Evolutionary conservation across 352 stramenopile species (phyloP).

Genomic region (Bremia lactucae): DNA sequence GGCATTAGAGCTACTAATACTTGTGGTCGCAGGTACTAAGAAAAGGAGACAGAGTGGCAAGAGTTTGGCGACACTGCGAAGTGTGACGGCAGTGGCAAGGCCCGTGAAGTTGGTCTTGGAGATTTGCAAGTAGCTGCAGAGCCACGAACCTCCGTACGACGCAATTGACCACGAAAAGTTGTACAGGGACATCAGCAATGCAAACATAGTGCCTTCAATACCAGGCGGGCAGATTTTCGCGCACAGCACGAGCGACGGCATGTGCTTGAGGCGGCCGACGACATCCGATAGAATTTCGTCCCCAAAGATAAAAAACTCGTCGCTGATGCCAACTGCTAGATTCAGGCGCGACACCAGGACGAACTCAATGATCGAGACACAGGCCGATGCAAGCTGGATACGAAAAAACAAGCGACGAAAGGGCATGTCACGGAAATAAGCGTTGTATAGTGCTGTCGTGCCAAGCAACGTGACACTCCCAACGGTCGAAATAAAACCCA

Average conservation of each 20-base stretch:
- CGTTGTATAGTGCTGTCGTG: slow-evolving; percentile 69
- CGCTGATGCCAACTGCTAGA: slow-evolving; percentile 40
- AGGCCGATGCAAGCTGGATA: slow-evolving; percentile 57
- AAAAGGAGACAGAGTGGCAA: slow-evolving; percentile 56
- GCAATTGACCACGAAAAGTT: slow-evolving; percentile 76
- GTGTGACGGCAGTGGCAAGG: slow-evolving; percentile 38
- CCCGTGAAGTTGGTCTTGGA: slow-evolving; percentile 65
- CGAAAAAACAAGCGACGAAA: slow-evolving; percentile 71
- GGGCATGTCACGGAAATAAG: slow-evolving; percentile 66
- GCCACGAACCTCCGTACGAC: slow-evolving; percentile 65
- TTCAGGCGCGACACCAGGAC: slow-evolving; percentile 64
- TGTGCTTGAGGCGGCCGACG: slow-evolving; percentile 70
- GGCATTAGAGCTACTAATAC: slow-evolving; percentile 43
- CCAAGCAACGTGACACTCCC: slow-evolving; percentile 59
- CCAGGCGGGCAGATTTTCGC: slow-evolving; percentile 91
- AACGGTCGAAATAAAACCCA: slow-evolving; percentile 68
- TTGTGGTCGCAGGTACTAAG: slow-evolving; percentile 63
- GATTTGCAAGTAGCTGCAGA: slow-evolving; percentile 67
- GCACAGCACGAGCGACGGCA: slow-evolving; percentile 93
- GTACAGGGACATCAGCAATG: slow-evolving; percentile 82
- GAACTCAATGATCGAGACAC: slow-evolving; percentile 57
- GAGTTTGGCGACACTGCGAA: slow-evolving; percentile 57
- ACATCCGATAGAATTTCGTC: slow-evolving; percentile 77
- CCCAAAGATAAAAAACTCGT: slow-evolving; percentile 74
- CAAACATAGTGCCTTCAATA: slow-evolving; percentile 95